Percentiles rank a stretch among this genome's conserved stretches.
Evolutionary conservation across 768 basidiomycete genomes (phyloP).

Genomic region (Lentinula aciculospora): DNA sequence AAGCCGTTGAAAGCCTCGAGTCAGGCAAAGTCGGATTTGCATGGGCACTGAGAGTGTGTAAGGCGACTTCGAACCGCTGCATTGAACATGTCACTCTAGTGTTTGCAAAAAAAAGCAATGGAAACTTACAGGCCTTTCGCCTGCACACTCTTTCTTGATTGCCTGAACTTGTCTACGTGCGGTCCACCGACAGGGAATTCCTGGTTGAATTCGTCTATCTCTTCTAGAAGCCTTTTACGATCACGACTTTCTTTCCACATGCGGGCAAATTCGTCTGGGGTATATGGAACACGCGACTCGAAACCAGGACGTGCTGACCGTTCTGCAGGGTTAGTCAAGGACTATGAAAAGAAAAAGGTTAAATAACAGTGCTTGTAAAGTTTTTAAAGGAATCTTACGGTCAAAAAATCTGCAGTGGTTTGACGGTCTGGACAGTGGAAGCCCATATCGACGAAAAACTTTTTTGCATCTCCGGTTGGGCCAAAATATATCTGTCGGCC

Average conservation of each 20-base stretch:
- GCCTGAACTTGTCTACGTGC: slow-evolving; percentile 23
- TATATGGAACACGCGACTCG: slow-evolving; percentile 31
- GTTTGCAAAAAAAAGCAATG: neutral
- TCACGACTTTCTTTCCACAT: slow-evolving; percentile 29
- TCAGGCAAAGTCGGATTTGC: slow-evolving; percentile 39
- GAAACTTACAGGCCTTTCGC: slow-evolving; percentile 23
- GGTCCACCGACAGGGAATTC: slow-evolving; percentile 21
- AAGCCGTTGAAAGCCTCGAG: slow-evolving; percentile 39
- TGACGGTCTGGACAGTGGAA: slow-evolving; percentile 39
- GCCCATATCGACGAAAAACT: slow-evolving; percentile 40
- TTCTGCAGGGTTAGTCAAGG: slow-evolving; percentile 32
- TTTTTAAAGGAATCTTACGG: slow-evolving; percentile 9
- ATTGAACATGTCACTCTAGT: neutral
- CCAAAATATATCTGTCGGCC: slow-evolving; percentile 47
- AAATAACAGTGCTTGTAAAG: neutral
- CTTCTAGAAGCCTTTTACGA: slow-evolving; percentile 18
- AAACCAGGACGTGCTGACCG: slow-evolving; percentile 27
- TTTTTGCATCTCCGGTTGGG: slow-evolving; percentile 27
- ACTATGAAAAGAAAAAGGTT: slow-evolving; percentile 1
- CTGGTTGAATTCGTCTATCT: slow-evolving; percentile 26
- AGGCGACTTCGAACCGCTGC: slow-evolving; percentile 21
- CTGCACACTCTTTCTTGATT: slow-evolving; percentile 24
- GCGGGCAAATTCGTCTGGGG: slow-evolving; percentile 34
- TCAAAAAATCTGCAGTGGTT: slow-evolving; percentile 43
- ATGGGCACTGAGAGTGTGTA: slow-evolving; percentile 38